phyloP scores from a whole-genome alignment of 257 asterid species.

The Cinchona pubescens region DNA sequence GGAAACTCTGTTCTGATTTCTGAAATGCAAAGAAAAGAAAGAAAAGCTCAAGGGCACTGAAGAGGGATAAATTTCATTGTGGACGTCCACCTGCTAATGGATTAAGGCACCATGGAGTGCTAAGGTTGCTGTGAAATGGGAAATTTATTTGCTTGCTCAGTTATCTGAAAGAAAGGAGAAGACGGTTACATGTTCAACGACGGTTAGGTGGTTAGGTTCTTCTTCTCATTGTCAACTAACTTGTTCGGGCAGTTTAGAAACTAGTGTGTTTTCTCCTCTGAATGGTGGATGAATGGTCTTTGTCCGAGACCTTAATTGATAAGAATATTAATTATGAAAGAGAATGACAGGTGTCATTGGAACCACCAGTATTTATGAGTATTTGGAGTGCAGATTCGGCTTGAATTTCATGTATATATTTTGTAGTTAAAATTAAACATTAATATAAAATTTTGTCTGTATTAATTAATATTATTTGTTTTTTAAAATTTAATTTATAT shows the following conservation, averaged over 20 bases:
- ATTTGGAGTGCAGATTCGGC: no score
- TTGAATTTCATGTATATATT: no score
- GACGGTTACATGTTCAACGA: background rate
- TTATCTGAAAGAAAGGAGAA: background rate
- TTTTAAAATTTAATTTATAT: no score
- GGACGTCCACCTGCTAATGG: background rate
- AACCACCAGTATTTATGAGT: no score
- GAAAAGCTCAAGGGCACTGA: background rate
- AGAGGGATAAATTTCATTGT: background rate
- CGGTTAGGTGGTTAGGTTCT: background rate
- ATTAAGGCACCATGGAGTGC: background rate
- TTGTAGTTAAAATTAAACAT: no score
- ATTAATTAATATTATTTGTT: no score
- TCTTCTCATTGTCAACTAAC: background rate
- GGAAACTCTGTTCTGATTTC: background rate
- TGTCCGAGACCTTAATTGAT: background rate
- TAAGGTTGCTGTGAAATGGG: background rate
- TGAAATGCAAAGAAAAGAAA: background rate
- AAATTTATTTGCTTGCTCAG: background rate
- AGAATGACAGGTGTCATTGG: no score
- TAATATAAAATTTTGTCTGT: no score
- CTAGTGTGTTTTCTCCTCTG: background rate
- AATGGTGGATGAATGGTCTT: constrained; percentile 2
- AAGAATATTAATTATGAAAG: no score
- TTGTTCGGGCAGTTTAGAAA: background rate